phyloP scores from a whole-genome alignment of 305 asterid genomes.

The Fraxinus nigra region DNA sequence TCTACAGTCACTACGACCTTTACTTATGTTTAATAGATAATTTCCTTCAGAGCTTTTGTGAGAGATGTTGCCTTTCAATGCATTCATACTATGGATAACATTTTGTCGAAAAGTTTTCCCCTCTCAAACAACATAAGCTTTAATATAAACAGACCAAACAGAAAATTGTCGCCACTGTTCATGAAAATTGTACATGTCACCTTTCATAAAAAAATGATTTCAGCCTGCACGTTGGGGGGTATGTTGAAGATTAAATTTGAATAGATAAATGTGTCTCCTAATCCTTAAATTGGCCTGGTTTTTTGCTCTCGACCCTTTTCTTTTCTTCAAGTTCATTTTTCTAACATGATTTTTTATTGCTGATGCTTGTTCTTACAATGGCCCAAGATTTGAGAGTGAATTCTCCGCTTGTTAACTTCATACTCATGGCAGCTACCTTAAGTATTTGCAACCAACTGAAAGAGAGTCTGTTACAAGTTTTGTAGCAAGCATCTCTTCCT shows the following conservation, averaged over 20 bases:
- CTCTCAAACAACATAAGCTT: background rate
- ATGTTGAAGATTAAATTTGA: background rate
- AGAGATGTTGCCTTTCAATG: background rate
- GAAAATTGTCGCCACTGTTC: background rate
- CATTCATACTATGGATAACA: background rate
- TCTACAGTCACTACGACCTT: background rate
- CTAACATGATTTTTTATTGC: background rate
- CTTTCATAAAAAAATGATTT: background rate
- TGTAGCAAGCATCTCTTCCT: background rate
- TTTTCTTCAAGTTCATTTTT: background rate
- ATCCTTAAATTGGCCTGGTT: background rate
- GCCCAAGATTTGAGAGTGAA: background rate
- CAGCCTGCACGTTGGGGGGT: background rate
- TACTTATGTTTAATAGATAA: background rate
- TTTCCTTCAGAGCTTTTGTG: background rate
- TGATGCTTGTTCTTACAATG: background rate
- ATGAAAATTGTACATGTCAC: background rate
- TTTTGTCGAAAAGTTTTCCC: background rate
- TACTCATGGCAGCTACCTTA: background rate
- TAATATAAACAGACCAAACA: background rate
- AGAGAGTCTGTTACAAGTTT: background rate
- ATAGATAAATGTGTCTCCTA: background rate
- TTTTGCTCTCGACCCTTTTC: background rate
- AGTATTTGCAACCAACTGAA: background rate
- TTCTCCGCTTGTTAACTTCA: background rate